Percentiles rank a stretch among this genome's conserved stretches.
Conservation (phyloP, 2,329 filamentous ascomycete species). For the Penicillium crustosum region DNA sequence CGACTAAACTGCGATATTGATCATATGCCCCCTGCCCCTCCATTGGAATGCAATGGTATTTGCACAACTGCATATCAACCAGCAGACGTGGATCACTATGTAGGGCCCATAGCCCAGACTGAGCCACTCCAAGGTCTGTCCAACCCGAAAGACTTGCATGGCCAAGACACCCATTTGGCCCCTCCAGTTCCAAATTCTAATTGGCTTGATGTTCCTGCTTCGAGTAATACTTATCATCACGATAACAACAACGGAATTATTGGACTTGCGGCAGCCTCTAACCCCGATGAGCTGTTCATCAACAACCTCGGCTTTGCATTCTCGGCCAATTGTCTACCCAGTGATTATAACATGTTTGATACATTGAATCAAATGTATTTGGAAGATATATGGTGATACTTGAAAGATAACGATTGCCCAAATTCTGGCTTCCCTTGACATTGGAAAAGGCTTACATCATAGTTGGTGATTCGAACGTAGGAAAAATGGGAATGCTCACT, state of each 20-base stretch:
- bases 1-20: constrained; percentile 14
- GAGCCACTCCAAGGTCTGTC: neutral
- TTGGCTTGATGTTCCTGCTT: constrained; percentile 1
- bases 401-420: neutral
- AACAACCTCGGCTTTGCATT: constrained; percentile 25
- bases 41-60: neutral
- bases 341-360: constrained; percentile 28
- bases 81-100: neutral
- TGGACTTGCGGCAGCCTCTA: neutral
- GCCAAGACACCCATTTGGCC: neutral
- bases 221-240: neutral
- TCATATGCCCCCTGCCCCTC: constrained; percentile 8
- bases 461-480: too few species aligned
- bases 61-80: neutral
- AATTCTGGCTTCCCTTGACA: too few species aligned
- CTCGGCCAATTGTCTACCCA: constrained; percentile 20
- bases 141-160: neutral
- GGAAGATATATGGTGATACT: constrained; percentile 22
- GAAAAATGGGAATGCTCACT: too few species aligned
- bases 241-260: neutral
- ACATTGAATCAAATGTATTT: constrained; percentile 26
- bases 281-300: constrained; percentile 18
- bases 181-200: neutral
- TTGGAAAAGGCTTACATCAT: too few species aligned
- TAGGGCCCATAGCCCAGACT: neutral